A percentile compares a stretch with the other conserved stretches of the same genome.
Conservation (phyloP, 306 rosid genomes). For the Malus domestica region ASM211411v1 NC_041791.1:32333501-32334000, state of each 20-base stretch:
- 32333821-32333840: not conserved
- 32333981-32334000: no score
- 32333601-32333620: slow-evolving; percentile 7
- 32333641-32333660: slow-evolving; percentile 9
- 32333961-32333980: no score
- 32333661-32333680: not conserved
- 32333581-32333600: slow-evolving; percentile 18
- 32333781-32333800: not conserved
- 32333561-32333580: slow-evolving; percentile 31
- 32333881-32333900: no score
- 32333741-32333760: not conserved
- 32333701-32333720: not conserved
- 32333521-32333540: slow-evolving; percentile 13
- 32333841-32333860: not conserved
- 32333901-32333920: no score
- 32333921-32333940: no score
- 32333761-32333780: not conserved
- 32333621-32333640: slow-evolving; percentile 23
- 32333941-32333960: no score
- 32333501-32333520: not conserved
- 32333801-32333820: not conserved
- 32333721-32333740: not conserved
- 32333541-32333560: slow-evolving; percentile 19
- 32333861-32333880: no score
- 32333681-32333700: not conserved